A percentile compares a stretch with the other conserved stretches of the same genome.
Evolutionary conservation across 257 asterid genomes (phyloP).

Genomic region (Gentiana straminea): DNA sequence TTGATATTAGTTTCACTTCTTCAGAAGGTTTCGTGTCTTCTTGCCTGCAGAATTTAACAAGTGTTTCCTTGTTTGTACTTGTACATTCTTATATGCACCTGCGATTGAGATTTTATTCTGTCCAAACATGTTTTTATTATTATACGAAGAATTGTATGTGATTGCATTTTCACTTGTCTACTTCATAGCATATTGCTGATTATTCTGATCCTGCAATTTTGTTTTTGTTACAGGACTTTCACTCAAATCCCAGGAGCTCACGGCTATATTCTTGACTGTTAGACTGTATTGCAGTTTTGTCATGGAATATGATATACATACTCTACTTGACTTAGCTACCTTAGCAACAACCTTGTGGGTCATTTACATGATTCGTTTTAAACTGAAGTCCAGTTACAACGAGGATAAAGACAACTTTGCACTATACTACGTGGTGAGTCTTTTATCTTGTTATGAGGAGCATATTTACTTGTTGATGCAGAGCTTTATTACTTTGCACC

Average conservation of each 20-base stretch:
- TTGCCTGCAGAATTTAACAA: too few species aligned
- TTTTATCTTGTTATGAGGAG: not conserved
- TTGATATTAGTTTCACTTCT: too few species aligned
- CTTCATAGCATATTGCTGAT: not conserved
- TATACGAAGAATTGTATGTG: too few species aligned
- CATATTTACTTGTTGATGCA: not conserved
- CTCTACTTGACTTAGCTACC: slow-evolving; percentile 25
- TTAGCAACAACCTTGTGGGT: slow-evolving; percentile 22
- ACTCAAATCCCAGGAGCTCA: slow-evolving; percentile 26
- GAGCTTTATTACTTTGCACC: too few species aligned
- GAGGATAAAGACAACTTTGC: slow-evolving; percentile 19
- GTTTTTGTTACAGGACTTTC: slow-evolving; percentile 21
- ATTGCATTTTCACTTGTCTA: not conserved
- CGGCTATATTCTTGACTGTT: slow-evolving; percentile 26
- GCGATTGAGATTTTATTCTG: too few species aligned
- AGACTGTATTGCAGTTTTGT: slow-evolving; percentile 29
- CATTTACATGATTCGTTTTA: slow-evolving; percentile 22
- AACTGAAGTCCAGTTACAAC: slow-evolving; percentile 20
- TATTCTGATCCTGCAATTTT: not conserved
- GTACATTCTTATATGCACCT: not conserved
- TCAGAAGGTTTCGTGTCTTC: too few species aligned
- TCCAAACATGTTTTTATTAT: too few species aligned
- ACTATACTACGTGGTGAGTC: slow-evolving; percentile 19
- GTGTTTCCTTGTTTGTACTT: not conserved
- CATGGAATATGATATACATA: slow-evolving; percentile 26